Evolutionary conservation across 2,329 filamentous ascomycete species (phyloP).

Genomic region (Pseudocercospora cruenta): DNA sequence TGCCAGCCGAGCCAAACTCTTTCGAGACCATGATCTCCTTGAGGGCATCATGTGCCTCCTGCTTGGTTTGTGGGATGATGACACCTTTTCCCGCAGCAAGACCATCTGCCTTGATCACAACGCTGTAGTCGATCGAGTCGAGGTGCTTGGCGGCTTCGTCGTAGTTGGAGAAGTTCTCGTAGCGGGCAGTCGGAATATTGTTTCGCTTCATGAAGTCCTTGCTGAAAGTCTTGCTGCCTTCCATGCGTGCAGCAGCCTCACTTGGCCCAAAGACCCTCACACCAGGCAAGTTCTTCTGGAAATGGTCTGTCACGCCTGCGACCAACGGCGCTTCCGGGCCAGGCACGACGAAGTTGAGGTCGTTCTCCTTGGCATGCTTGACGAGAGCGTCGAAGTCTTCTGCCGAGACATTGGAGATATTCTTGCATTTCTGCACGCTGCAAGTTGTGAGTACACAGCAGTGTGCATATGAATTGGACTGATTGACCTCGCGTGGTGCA

Average conservation of each 20-base stretch:
- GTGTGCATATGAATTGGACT: constrained; percentile 5
- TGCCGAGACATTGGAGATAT: constrained; percentile 69
- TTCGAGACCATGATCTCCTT: constrained; percentile 88
- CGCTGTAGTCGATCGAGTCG: constrained; percentile 68
- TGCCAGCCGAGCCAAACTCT: constrained; percentile 83
- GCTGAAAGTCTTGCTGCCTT: constrained; percentile 94
- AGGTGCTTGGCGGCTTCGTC: constrained; percentile 63
- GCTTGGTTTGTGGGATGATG: constrained; percentile 78
- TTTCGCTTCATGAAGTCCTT: constrained; percentile 97
- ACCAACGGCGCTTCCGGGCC: constrained; percentile 95
- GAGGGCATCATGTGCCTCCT: constrained; percentile 80
- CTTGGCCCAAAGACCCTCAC: constrained; percentile 86
- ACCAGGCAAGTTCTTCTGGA: constrained; percentile 54
- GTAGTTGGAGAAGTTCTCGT: constrained; percentile 72
- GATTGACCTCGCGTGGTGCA: constrained; percentile 20
- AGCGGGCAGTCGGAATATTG: constrained; percentile 85
- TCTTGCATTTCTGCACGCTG: constrained; percentile 49
- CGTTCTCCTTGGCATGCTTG: constrained; percentile 70
- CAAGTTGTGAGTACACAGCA: constrained; percentile 10
- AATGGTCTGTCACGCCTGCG: constrained; percentile 83
- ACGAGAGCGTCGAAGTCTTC: constrained; percentile 80
- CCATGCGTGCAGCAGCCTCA: constrained; percentile 81
- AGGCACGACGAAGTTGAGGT: constrained; percentile 81
- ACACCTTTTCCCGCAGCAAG: constrained; percentile 95
- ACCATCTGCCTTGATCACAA: constrained; percentile 93